These are phyloP conservation scores for Fonsecaea monophora DNA, from an alignment of 2,329 filamentous ascomycete genomes.

Conservation along the genomic window DNA sequence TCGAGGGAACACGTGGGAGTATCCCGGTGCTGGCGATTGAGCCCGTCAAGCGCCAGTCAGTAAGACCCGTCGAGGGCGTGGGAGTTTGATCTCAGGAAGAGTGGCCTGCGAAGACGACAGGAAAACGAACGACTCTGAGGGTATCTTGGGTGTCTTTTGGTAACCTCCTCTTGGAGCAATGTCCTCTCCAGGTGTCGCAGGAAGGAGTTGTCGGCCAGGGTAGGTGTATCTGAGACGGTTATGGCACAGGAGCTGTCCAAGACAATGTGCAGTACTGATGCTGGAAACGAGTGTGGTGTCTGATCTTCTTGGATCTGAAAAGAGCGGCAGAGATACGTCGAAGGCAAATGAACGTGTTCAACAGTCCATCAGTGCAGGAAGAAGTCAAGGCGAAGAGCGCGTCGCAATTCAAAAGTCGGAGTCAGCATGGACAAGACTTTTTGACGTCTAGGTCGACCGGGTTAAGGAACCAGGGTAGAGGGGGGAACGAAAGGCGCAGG, in stretches of 20 bases:
- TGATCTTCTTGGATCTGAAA: constrained; percentile 7
- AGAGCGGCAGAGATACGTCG: constrained; percentile 18
- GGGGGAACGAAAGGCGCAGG: constrained; percentile 1
- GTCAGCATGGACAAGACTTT: constrained; percentile 18
- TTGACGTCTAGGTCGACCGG: constrained; percentile 16
- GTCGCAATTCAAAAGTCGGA: constrained; percentile 9
- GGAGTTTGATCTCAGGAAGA: neutral
- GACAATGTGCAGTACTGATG: constrained; percentile 5
- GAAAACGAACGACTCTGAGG: neutral
- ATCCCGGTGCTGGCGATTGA: constrained; percentile 13
- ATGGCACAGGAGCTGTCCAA: constrained; percentile 11
- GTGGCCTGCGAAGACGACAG: neutral
- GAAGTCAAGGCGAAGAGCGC: constrained; percentile 21
- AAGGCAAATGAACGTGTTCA: constrained; percentile 21
- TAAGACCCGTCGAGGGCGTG: constrained; percentile 9
- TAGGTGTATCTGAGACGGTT: constrained; percentile 25
- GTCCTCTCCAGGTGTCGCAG: constrained; percentile 1
- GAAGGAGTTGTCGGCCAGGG: constrained; percentile 4
- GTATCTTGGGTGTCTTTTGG: constrained; percentile 4
- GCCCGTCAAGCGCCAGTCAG: constrained; percentile 23
- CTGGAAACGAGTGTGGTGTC: constrained; percentile 25
- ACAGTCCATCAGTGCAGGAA: constrained; percentile 15
- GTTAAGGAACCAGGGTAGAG: constrained; percentile 13
- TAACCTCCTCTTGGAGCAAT: constrained; percentile 21
- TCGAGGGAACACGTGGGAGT: neutral